Percentiles rank a stretch among this genome's conserved stretches.
These are phyloP conservation scores for Toxicodendron radicans DNA, from an alignment of 345 rosid species.

Conservation along the genomic window DNA sequence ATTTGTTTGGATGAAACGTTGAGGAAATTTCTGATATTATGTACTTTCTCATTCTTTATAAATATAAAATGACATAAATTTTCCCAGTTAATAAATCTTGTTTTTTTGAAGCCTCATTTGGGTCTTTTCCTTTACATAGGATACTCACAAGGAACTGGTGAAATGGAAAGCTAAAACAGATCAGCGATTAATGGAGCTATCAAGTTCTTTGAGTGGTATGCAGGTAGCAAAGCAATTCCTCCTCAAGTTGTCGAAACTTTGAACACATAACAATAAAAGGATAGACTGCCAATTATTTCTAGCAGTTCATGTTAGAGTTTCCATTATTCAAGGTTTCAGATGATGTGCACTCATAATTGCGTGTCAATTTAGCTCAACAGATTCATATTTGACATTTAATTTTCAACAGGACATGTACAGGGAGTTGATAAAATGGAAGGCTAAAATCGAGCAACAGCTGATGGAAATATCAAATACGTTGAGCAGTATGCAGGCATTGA, in stretches of 20 bases:
- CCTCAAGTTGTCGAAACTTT: conserved; percentile 1
- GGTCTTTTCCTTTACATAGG: conserved; percentile 36
- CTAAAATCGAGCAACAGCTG: conserved; percentile 66
- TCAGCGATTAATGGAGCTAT: conserved; percentile 53
- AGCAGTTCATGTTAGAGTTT: neutral
- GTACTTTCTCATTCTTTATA: neutral
- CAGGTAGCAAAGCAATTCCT: conserved; percentile 49
- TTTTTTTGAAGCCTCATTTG: conserved; percentile 1
- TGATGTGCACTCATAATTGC: neutral
- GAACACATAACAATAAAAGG: neutral
- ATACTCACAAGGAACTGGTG: conserved; percentile 49
- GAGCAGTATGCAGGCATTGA: conserved; percentile 52
- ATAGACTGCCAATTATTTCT: conserved; percentile 3
- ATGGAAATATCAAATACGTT: conserved; percentile 55
- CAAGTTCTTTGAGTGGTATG: conserved; percentile 63
- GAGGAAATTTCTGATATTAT: too few relatives aligned
- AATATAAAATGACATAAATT: neutral
- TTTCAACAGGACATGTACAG: conserved; percentile 51
- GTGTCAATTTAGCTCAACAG: neutral
- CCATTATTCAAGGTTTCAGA: neutral
- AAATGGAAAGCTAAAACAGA: conserved; percentile 67
- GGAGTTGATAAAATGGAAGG: conserved; percentile 65
- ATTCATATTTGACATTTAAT: conserved; percentile 1
- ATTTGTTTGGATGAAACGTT: too few relatives aligned
- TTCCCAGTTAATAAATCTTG: neutral